Conservation (phyloP, 2,329 filamentous ascomycete species). For the Zymoseptoria brevis region DNA sequence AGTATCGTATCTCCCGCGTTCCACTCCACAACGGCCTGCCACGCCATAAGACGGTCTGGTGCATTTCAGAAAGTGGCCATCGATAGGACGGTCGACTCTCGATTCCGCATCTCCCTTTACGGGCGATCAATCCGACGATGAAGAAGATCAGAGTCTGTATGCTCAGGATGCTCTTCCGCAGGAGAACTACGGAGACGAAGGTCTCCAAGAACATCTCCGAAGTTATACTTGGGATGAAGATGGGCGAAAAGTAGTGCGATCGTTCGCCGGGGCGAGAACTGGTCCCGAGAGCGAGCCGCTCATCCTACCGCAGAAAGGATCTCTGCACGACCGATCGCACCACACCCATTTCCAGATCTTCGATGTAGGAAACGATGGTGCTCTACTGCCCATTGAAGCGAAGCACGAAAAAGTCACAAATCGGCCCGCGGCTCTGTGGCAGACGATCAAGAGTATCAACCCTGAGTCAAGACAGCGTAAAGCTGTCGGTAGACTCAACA, state of each 20-base stretch:
- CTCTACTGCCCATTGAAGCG: slow-evolving; percentile 32
- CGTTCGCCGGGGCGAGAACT: slow-evolving; percentile 37
- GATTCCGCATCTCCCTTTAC: slow-evolving; percentile 15
- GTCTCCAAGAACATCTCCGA: slow-evolving; percentile 39
- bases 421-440: slow-evolving; percentile 32
- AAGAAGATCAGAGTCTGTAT: slow-evolving; percentile 33
- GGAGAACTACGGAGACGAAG: slow-evolving; percentile 36
- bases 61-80: neutral
- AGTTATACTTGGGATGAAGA: slow-evolving; percentile 37
- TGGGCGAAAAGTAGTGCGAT: slow-evolving; percentile 35
- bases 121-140: slow-evolving; percentile 32
- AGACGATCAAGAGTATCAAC: slow-evolving; percentile 29
- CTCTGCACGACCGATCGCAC: slow-evolving; percentile 36
- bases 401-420: slow-evolving; percentile 31
- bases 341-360: slow-evolving; percentile 51
- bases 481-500: slow-evolving; percentile 51
- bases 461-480: slow-evolving; percentile 33
- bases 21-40: neutral
- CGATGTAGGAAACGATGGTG: slow-evolving; percentile 44
- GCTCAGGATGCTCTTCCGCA: slow-evolving; percentile 35
- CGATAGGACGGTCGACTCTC: slow-evolving; percentile 7
- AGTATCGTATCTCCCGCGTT: neutral
- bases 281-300: slow-evolving; percentile 38
- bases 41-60: neutral
- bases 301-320: slow-evolving; percentile 36